A percentile compares a stretch with the other conserved stretches of the same genome.
Conservation (phyloP, 2,329 filamentous ascomycete genomes). For the Fusarium subtropicale region DNA sequence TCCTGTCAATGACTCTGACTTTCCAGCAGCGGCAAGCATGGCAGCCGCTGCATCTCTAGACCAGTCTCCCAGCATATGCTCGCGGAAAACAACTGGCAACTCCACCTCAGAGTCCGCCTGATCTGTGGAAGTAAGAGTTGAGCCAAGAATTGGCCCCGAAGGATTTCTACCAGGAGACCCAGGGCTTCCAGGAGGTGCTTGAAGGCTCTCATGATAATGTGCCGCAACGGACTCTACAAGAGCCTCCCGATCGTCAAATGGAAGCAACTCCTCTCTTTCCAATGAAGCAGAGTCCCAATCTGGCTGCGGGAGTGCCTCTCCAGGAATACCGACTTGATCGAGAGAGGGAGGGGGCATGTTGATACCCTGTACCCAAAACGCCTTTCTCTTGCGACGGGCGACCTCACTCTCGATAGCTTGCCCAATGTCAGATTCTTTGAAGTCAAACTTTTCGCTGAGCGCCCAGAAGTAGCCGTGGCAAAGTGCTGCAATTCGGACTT, state of each 20-base stretch:
- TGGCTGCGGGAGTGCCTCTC: slow-evolving; percentile 57
- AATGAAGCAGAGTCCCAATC: slow-evolving; percentile 64
- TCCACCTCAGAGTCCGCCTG: slow-evolving; percentile 59
- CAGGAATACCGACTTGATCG: slow-evolving; percentile 69
- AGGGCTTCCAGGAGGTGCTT: slow-evolving; percentile 76
- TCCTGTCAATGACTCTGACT: slow-evolving; percentile 79
- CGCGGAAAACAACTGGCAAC: slow-evolving; percentile 74
- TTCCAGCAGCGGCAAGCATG: slow-evolving; percentile 74
- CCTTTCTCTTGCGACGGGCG: slow-evolving; percentile 75
- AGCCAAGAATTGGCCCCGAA: slow-evolving; percentile 70
- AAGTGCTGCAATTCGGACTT: slow-evolving; percentile 83
- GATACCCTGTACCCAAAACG: slow-evolving; percentile 83
- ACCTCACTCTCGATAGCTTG: slow-evolving; percentile 81
- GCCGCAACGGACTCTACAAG: slow-evolving; percentile 80
- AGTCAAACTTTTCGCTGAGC: slow-evolving; percentile 79
- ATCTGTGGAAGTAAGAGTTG: slow-evolving; percentile 56
- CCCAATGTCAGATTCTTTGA: slow-evolving; percentile 77
- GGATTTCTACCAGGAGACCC: slow-evolving; percentile 76
- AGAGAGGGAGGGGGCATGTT: slow-evolving; percentile 75
- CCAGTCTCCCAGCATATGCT: slow-evolving; percentile 85
- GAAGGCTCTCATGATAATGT: slow-evolving; percentile 72
- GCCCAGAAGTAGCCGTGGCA: slow-evolving; percentile 92
- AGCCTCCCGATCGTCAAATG: slow-evolving; percentile 78
- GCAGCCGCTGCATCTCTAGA: slow-evolving; percentile 78
- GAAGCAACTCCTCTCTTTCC: slow-evolving; percentile 73